Base-by-base conservation (phyloP, 306 rosid species). In the Citrullus amarus region DNA sequence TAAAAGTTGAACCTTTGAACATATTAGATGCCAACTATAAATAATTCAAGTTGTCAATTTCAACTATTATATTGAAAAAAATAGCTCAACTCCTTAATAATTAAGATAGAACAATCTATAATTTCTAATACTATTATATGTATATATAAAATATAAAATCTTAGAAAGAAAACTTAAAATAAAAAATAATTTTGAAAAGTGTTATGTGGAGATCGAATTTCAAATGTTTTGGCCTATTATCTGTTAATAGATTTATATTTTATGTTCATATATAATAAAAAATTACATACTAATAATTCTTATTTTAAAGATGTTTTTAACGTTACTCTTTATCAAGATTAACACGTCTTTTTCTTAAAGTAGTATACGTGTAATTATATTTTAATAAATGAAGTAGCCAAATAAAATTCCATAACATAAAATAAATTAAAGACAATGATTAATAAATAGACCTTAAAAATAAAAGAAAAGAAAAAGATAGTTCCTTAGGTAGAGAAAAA, bases 11-110 rank as follows among this genome's bases (percentile, higher is more conserved):
- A 72, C 60, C 77, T 72, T 72, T 50, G 16, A 51, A 48, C 58
- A 14, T 46, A 71, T 71, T 71, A 71, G 44, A 72, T 72, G 60
- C 60, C 60, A 72, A 50, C 77, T 25, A 72, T 72, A 30, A 22
- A 72, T 71, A 28, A 72, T 72, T 50, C 9, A 72, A 50, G 44
- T 72, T 48, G 77, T 72, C 77, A 50, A 72, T 72, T 72, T 72
- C 77, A 50, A 72, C 77, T 72, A 48, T 72, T 72, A 15, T 15
- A 16, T 72, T 50, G 77, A 72, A 30, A 72, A 68, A 72, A 72
- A 28, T 72, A 72, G 77, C 60, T 30, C 77, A 48, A 15, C 77
- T 72, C 7, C 60, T 48, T 28, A 72, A 72, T 72, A 11, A 72
- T 72, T 72, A 72, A 4, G 12, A 46, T 68, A 18, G 15, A 22